Evolutionary conservation across 1,139 yeast genomes (phyloP).

Genomic region (Pichia cactophila): DNA sequence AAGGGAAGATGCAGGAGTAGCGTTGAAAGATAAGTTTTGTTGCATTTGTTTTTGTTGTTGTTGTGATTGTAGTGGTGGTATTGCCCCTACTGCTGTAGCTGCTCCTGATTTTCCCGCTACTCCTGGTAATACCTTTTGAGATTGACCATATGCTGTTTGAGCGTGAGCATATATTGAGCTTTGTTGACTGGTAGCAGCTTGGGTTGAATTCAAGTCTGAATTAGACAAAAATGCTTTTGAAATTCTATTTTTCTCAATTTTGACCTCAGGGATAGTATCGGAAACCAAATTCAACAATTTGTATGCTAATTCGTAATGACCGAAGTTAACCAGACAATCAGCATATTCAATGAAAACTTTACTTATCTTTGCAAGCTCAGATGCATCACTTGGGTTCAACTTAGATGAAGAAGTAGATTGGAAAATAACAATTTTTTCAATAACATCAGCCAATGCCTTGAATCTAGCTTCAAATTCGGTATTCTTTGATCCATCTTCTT

Average conservation of each 20-base stretch:
- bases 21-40: background rate
- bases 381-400: constrained; percentile 26
- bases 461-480: constrained; percentile 84
- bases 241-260: constrained; percentile 72
- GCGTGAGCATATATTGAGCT: background rate
- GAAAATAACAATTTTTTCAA: constrained; percentile 76
- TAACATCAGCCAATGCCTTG: constrained; percentile 71
- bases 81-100: background rate
- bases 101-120: too few relatives aligned
- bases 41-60: constrained; percentile 4
- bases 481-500: constrained; percentile 26
- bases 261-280: constrained; percentile 48
- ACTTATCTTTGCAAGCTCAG: constrained; percentile 45
- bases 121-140: background rate
- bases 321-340: constrained; percentile 70
- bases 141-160: background rate
- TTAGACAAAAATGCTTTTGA: constrained; percentile 40
- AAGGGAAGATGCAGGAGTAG: background rate
- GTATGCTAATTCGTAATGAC: constrained; percentile 76
- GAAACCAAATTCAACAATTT: constrained; percentile 67
- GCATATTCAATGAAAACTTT: constrained; percentile 70
- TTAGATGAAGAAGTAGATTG: constrained; percentile 41
- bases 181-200: background rate
- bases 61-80: background rate
- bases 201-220: constrained; percentile 11